Conservation (phyloP, 192 early-diverging fungal species). For the Mortierella claussenii region DNA sequence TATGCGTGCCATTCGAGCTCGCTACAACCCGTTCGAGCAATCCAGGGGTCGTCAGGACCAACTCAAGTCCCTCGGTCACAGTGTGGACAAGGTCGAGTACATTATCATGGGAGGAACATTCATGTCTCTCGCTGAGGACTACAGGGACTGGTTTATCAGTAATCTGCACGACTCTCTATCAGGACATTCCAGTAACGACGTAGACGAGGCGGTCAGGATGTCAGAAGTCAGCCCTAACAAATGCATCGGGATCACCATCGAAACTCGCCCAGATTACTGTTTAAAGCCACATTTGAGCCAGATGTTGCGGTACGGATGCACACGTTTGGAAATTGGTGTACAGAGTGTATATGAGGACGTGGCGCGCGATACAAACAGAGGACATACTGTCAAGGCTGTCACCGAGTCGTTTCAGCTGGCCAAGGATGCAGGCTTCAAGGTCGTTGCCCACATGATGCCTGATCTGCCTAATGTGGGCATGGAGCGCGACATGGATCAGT, state of each 20-base stretch:
- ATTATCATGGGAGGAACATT: conserved; percentile 99
- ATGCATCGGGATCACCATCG: conserved; percentile 99
- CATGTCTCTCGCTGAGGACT: conserved; percentile 96
- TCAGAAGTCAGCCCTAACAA: conserved; percentile 97
- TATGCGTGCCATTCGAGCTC: conserved; percentile 98
- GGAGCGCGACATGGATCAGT: conserved; percentile 99
- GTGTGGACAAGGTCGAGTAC: conserved; percentile 98
- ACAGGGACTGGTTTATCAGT: conserved; percentile 97
- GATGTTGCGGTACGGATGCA: conserved; percentile 99
- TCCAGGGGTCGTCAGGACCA: conserved; percentile 94
- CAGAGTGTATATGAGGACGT: conserved; percentile 99
- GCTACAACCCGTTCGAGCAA: conserved; percentile 98
- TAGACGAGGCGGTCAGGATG: conserved; percentile 98
- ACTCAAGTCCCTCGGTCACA: conserved; percentile 91
- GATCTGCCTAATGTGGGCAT: conserved; percentile 99
- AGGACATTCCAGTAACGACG: conserved; percentile 87
- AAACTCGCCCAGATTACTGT: conserved; percentile 98
- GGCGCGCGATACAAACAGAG: conserved; percentile 97
- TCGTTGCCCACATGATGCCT: conserved; percentile 99
- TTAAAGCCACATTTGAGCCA: conserved; percentile 96
- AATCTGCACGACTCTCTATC: conserved; percentile 97
- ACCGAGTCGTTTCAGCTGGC: conserved; percentile 97
- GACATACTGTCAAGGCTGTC: conserved; percentile 98
- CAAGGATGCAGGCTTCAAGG: conserved; percentile 99
- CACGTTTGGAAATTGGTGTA: conserved; percentile 96